Base-by-base conservation (phyloP, 805 yeast species). In the Ascoidea rubescens region DNA sequence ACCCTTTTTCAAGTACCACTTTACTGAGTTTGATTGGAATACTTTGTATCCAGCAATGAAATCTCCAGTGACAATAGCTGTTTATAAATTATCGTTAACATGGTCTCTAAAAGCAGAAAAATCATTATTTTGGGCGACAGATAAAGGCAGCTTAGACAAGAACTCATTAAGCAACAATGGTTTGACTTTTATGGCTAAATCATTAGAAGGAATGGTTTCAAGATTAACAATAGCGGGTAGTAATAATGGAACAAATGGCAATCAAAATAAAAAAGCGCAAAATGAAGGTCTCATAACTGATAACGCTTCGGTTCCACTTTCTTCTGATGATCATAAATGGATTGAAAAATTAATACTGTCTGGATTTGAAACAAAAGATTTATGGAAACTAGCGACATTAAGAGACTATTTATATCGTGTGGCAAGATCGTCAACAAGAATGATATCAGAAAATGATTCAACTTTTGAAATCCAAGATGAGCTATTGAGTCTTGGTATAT, bases 101-200 rank as follows among this genome's bases (percentile, higher is more conserved):
- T 91, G 98, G 97, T 83, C 87, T 0, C 57, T 77, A 28, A 76
- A 78, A 53, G 77, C 84, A 1, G 74, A 73, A 6, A 78, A 79
- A 46, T 78, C 95, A 0, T 65, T 82, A n/a, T 90, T 91, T 60
- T 90, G 97, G 97, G 78, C 82, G 55, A 77, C n/a, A 14, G 71
- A 32, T 53, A 55, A 30, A 4, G n/a, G 17, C 30, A 48, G n/a
- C 4, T 14, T 10, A 17, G n/a, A 8, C n/a, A 28, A n/a, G 3
- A 16, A 47, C 8, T 10, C 47, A 45, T 17, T 16, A 17, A 14
- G 30, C n/a, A 14, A 16, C n/a, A 45, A 8, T 8, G 30, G 47
- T 45, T 10, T 21, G 8, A 10, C 47, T 2, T 45, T 45, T 45
- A 45, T 16, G 30, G 47, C 52, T 7, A 50, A 51, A 44, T 53